Conservation (phyloP, 2,329 filamentous ascomycete species). For the Aspergillus clavatus region DNA sequence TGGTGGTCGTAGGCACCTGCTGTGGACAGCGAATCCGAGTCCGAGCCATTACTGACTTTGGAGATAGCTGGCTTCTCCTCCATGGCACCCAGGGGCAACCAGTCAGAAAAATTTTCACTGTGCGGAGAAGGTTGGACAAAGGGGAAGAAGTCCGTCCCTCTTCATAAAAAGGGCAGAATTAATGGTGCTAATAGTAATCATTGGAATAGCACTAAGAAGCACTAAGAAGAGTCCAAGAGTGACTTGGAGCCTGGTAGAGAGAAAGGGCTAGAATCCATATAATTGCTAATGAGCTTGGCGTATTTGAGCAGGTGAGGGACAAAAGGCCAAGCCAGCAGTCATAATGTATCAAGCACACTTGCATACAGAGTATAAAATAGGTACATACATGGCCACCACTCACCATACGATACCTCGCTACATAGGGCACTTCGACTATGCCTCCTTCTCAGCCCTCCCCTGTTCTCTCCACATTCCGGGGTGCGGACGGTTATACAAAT, state of each 20-base stretch:
- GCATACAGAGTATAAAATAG: no score
- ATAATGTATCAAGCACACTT: no score
- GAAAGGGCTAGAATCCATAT: not conserved
- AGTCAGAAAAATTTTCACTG: no score
- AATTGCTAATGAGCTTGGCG: not conserved
- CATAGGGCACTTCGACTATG: not conserved
- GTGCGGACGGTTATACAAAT: no score
- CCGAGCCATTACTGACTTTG: slow-evolving; percentile 21
- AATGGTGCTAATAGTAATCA: not conserved
- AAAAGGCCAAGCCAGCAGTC: not conserved
- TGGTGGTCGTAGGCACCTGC: slow-evolving; percentile 24
- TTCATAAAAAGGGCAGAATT: not conserved
- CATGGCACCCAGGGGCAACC: slow-evolving; percentile 6
- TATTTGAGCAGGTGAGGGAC: not conserved
- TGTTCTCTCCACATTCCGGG: no score
- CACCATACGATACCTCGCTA: no score
- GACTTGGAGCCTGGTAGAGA: not conserved
- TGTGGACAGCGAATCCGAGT: slow-evolving; percentile 22
- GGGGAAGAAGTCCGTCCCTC: no score
- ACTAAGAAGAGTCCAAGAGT: not conserved
- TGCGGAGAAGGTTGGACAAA: not conserved
- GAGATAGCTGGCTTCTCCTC: slow-evolving; percentile 17
- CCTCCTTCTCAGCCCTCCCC: no score
- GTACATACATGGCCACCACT: no score
- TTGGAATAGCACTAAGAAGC: not conserved